Evolutionary conservation across 2,329 filamentous ascomycete genomes (phyloP), one percentile per base, ranked within the genome.

Genomic region (Colletotrichum paranaense): DNA sequence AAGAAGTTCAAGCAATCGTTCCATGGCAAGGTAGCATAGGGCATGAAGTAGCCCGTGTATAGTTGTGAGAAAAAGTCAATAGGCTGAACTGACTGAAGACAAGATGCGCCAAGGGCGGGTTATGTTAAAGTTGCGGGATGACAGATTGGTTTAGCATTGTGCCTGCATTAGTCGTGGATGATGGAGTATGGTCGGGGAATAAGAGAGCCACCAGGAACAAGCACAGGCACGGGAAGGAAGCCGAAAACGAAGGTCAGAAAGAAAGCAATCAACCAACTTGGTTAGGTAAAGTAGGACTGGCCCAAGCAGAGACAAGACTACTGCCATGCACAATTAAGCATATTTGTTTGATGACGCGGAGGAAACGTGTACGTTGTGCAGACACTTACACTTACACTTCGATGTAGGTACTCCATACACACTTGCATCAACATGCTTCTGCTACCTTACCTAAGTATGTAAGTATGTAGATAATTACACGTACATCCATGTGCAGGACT

Each of bases 111-210:
- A 57, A 49, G 30, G 19, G 22, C 38, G 57, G 7, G 32, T 19
- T 12, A 19, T 56, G 49, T 49, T 66, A 58, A 38, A 65, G 71
- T 73, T 70, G 55, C 71, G 60, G 67, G 71, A 71, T 42, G 60
- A 66, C 28, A 52, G 32, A 56, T 42, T 73, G 49, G 16, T 42
- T 60, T 62, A 66, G 60, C 71, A 57, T 16, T 57, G 46, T 62
- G 67, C 26, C 60, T 65, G 53, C 69, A 69, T 42, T 64, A 65
- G 60, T 30, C 9, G 46, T 53, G 30, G 60, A 49, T 35, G 46
- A 24, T 26, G 14, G 60, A 16, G 46, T 53, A 22, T 22, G 14
- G 52, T 19, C 22, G 52, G n/a, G n/a, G 52, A 55, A 26, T 55
- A 28, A 55, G 52, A 55, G 14, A 55, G 52, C 12, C 19, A 63